phyloP scores from a whole-genome alignment of 352 stramenopile genomes.

The Phytophthora chlamydospora region DNA sequence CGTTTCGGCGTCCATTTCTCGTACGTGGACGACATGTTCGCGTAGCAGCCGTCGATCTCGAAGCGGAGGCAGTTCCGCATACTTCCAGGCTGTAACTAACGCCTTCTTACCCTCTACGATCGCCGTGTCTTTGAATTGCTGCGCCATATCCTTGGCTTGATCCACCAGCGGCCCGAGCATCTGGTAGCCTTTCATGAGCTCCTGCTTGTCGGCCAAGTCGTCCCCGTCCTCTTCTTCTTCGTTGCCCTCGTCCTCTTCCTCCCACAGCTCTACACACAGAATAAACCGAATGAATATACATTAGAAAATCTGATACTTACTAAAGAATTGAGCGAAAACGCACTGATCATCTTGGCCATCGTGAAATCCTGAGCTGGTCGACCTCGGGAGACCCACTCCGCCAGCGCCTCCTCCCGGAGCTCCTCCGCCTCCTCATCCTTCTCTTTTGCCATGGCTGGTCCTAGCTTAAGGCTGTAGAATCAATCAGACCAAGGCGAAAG shows the following conservation, averaged over 20 bases:
- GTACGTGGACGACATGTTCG: slow-evolving; percentile 65
- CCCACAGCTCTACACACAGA: slow-evolving; percentile 59
- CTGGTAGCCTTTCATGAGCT: slow-evolving; percentile 64
- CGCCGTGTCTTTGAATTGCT: slow-evolving; percentile 42
- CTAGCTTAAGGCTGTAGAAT: no score
- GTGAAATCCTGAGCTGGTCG: slow-evolving; percentile 68
- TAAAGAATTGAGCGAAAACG: slow-evolving; percentile 6
- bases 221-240: slow-evolving; percentile 51
- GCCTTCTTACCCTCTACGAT: slow-evolving; percentile 51
- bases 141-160: slow-evolving; percentile 51
- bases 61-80: slow-evolving; percentile 66
- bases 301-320: background rate
- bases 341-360: slow-evolving; percentile 81
- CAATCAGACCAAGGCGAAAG: no score
- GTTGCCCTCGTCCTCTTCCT: slow-evolving; percentile 59
- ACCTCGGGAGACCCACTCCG: slow-evolving; percentile 75
- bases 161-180: slow-evolving; percentile 49
- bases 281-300: background rate
- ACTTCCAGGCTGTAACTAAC: slow-evolving; percentile 49
- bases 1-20: slow-evolving; percentile 65
- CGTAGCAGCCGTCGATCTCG: slow-evolving; percentile 57
- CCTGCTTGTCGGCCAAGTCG: slow-evolving; percentile 61
- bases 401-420: slow-evolving; percentile 73
- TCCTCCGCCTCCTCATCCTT: slow-evolving; percentile 43
- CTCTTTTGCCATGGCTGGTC: slow-evolving; percentile 12